Base-by-base conservation (phyloP, 805 yeast species). In the Ogataea saltuana region DNA sequence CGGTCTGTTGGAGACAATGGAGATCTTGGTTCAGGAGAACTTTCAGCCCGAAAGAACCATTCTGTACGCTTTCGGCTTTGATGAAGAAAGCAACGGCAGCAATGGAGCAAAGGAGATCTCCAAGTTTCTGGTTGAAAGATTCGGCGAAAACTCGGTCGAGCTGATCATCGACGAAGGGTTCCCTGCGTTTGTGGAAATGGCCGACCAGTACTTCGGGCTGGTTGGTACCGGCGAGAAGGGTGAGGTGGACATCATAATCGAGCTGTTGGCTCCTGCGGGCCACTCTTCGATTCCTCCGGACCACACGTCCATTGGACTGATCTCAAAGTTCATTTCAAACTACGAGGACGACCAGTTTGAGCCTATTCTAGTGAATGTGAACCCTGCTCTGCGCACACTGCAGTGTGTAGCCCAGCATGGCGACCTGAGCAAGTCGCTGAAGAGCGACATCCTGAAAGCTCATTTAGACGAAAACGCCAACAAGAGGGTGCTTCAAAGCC, bases 251-350 rank as follows among this genome's bases (percentile, higher is more conserved):
- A 61, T 80, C 28, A 56, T 27, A 17, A 64, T 81, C 15, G 81
- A 80, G 44, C 62, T 81, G 34, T 59, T 60, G 25, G 73, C 80
- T 10, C 75, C 74, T 4, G 84, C 83, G 35, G 83, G 83, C 1
- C 83, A 78, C 50, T 75, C 83, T 0, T 76, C 82, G 2, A 59
- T 74, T 20, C 83, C 83, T 12, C 80, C 77, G 16, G 83, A 78
- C 35, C 93, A 87, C 57, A 85, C 95, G 4, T 74, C 85, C 2
- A 85, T 88, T 63, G 96, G 93, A 10, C 74, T 87, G 27, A 68
- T 82, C 39, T 71, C 88, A 2, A 80, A 83, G 44, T 67, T 86
- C 42, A 69, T 82, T 9, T 61, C 68, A 8, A 51, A 60, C 13
- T 67, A 87, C 30, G 96, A 88, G 60, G 60, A 63, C 9, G 73